Evolutionary conservation across 495 filamentous ascomycete species (phyloP).

Genomic region (Usnea hakonensis): DNA sequence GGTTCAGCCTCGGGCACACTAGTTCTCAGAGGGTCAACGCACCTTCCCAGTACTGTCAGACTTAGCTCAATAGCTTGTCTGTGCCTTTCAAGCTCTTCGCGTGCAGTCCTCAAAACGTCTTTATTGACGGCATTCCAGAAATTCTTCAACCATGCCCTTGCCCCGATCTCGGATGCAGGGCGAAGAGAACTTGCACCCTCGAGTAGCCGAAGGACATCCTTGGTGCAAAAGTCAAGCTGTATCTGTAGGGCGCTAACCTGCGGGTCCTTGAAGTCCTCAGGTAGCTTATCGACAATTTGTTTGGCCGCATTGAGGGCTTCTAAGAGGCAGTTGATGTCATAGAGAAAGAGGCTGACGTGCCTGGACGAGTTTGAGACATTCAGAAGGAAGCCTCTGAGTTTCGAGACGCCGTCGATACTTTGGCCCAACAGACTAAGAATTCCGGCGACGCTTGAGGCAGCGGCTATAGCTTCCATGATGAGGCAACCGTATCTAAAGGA

Average conservation of each 20-base stretch:
- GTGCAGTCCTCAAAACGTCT: conserved; percentile 2
- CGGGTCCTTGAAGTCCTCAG: neutral
- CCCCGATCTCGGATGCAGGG: neutral
- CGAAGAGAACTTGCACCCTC: conserved; percentile 3
- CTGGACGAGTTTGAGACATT: conserved; percentile 5
- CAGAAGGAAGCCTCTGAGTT: conserved; percentile 9
- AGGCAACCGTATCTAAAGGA: neutral
- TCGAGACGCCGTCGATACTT: conserved; percentile 6
- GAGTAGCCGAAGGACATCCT: conserved; percentile 7
- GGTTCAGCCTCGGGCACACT: neutral
- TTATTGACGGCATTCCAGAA: conserved; percentile 8
- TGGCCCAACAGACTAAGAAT: conserved; percentile 14
- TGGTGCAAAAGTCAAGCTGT: conserved; percentile 10
- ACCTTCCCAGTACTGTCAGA: conserved; percentile 14
- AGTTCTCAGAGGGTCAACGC: no score
- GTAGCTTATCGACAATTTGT: neutral
- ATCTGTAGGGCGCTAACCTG: neutral
- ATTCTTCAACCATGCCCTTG: conserved; percentile 14
- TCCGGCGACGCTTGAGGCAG: conserved; percentile 9
- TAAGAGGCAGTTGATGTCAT: conserved; percentile 12
- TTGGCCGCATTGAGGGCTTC: conserved; percentile 9
- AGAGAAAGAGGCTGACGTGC: conserved; percentile 5
- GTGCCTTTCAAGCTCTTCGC: conserved; percentile 10
- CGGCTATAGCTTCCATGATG: conserved; percentile 16
- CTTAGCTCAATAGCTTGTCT: conserved; percentile 3